phyloP scores from a whole-genome alignment of 345 rosid genomes.

The Salix suchowensis region DNA sequence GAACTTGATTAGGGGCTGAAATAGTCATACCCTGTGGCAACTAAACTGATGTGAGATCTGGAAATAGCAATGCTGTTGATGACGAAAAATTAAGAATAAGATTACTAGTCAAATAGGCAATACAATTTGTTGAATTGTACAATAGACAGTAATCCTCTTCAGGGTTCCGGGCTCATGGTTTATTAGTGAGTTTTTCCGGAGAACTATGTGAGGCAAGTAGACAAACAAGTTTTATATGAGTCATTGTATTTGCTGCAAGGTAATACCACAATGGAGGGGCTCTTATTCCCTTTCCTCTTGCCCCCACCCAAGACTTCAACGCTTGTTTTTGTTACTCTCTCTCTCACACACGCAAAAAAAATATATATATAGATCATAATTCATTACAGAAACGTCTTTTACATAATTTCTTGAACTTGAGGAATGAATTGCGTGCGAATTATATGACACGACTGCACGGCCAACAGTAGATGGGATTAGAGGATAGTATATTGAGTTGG shows the following conservation, averaged over 20 bases:
- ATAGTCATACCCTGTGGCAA: neutral
- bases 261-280: neutral
- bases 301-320: neutral
- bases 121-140: slow-evolving; percentile 30
- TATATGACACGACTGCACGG: neutral
- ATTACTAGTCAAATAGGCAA: slow-evolving; percentile 23
- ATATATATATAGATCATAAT: neutral
- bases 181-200: slow-evolving; percentile 24
- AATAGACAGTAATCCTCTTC: slow-evolving; percentile 26
- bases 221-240: slow-evolving; percentile 13
- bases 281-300: neutral
- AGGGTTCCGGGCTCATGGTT: slow-evolving; percentile 27
- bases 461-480: neutral
- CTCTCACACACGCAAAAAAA: no score
- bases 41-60: slow-evolving; percentile 8
- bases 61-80: slow-evolving; percentile 11
- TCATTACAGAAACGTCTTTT: neutral
- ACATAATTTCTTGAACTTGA: neutral
- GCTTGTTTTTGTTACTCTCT: neutral
- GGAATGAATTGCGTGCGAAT: neutral
- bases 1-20: slow-evolving; percentile 46
- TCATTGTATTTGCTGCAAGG: slow-evolving; percentile 10
- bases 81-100: slow-evolving; percentile 19
- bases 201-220: slow-evolving; percentile 23
- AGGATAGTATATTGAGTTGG: neutral